phyloP scores from a whole-genome alignment of 768 basidiomycete species.

The Lactarius hatsudake region DNA sequence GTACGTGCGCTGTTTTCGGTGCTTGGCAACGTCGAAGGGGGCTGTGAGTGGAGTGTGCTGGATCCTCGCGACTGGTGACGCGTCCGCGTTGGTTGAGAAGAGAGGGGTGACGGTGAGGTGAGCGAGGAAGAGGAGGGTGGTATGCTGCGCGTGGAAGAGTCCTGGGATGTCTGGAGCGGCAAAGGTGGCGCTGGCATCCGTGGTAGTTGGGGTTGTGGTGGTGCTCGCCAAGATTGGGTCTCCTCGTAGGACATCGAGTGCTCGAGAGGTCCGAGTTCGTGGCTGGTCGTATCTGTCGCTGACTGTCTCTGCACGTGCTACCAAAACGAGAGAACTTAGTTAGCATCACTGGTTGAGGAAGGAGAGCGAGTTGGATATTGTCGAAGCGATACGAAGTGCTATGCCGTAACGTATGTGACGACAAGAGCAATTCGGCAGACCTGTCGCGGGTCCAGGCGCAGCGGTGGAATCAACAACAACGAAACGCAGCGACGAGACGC shows the following conservation, averaged over 20 bases:
- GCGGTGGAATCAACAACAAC: no score
- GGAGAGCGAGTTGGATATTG: no score
- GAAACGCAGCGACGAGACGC: neutral
- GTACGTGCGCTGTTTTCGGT: constrained; percentile 2
- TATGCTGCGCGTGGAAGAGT: constrained; percentile 21
- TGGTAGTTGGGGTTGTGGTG: neutral
- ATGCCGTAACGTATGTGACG: no score
- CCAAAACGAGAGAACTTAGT: constrained; percentile 1
- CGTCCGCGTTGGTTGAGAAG: constrained; percentile 5
- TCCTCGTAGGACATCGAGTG: neutral
- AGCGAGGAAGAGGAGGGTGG: constrained; percentile 17
- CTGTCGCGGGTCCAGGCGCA: no score
- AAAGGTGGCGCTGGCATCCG: neutral
- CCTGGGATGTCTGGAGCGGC: constrained; percentile 6
- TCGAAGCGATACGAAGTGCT: no score
- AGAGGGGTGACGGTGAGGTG: constrained; percentile 3
- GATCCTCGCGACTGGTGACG: constrained; percentile 10
- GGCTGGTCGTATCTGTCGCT: neutral
- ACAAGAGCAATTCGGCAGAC: no score
- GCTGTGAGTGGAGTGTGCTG: constrained; percentile 9
- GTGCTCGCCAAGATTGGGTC: neutral
- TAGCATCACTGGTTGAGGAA: neutral
- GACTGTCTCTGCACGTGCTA: constrained; percentile 7
- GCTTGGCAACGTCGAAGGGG: neutral
- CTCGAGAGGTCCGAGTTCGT: neutral